Evolutionary conservation across 768 basidiomycete genomes (phyloP).

Genomic region (Tephrocybe rancida): DNA sequence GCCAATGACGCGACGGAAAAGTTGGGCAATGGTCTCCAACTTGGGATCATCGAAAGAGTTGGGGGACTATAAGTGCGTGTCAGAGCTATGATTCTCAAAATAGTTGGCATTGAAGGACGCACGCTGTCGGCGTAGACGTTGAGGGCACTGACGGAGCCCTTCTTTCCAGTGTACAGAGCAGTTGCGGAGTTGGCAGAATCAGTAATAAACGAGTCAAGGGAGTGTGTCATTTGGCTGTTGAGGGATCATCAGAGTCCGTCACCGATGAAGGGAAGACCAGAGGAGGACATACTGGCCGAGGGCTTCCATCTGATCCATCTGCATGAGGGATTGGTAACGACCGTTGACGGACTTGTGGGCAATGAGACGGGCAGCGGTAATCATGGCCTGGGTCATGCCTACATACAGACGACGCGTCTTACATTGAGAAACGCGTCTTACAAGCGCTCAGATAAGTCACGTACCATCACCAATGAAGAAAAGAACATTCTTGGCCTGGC

Average conservation of each 20-base stretch:
- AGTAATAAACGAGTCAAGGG: slow-evolving; percentile 48
- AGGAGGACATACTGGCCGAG: slow-evolving; percentile 38
- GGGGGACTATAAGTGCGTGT: slow-evolving; percentile 29
- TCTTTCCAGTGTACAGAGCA: slow-evolving; percentile 47
- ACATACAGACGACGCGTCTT: neutral
- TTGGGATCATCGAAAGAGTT: slow-evolving; percentile 46
- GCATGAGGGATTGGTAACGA: slow-evolving; percentile 46
- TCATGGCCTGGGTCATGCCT: slow-evolving; percentile 53
- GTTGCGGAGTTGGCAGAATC: slow-evolving; percentile 51
- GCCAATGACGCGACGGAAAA: slow-evolving; percentile 41
- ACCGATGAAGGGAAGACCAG: neutral
- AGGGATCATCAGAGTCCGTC: neutral
- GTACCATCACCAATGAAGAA: slow-evolving; percentile 50
- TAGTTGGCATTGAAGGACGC: slow-evolving; percentile 14
- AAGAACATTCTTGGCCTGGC: slow-evolving; percentile 44
- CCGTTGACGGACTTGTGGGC: slow-evolving; percentile 50
- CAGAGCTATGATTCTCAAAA: neutral
- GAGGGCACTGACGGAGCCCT: slow-evolving; percentile 41
- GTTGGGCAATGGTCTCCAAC: slow-evolving; percentile 44
- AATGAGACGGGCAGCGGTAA: slow-evolving; percentile 46
- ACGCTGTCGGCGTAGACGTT: slow-evolving; percentile 47
- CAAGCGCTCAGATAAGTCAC: slow-evolving; percentile 1
- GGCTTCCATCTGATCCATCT: slow-evolving; percentile 49
- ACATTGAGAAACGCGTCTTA: neutral
- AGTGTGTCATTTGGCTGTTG: slow-evolving; percentile 48